Base-by-base conservation (phyloP, 805 yeast genomes). In the Teunomyces atbi region DNA sequence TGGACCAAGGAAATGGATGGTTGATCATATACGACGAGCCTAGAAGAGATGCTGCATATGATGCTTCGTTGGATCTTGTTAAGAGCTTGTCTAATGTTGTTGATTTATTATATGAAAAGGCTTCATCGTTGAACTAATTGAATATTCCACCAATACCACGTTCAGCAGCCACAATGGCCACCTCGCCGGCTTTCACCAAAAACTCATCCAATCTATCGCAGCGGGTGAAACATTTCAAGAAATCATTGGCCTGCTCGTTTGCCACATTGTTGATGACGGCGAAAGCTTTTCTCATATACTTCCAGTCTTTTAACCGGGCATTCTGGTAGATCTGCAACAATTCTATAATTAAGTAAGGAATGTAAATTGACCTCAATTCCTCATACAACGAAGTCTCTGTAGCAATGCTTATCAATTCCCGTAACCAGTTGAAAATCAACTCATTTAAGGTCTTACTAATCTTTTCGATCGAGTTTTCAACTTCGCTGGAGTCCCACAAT, bases 1-100 rank as follows among this genome's bases (percentile, higher is more conserved):
- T 94, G 56, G 99, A 94, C 66, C 99, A 94, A 73, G 98, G 98
- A 40, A 91, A 91, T 64, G 99, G 99, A 6, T 94, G 97, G 96
- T 77, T 94, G 58, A 84, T 89, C 54, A 81, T 94, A 48, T 94
- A 88, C 61, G 96, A 89, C 48, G 87, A 90, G 62, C 96, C 96
- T 35, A 82, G 81, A 60, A 82, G 83, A 51, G 98, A 94, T 66
- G 87, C 87, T 33, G 84, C 95, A 42, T 94, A 92, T 61, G 94
- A 86, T 52, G 83, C 92, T 45, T 86, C 95, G 37, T 78, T 92
- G 55, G 94, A 88, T 47, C 81, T 96, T 55, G 82, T 95, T 42
- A 87, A 86, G 63, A 86, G 88, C 62, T 83, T 94, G 82, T 85
- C 94, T 21, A 79, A 72, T 45, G 97, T 85, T 26, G 97, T 94